These are phyloP conservation scores for Citrus cavaleriei DNA, from an alignment of 345 rosid genomes.

Conservation along the genomic window DNA sequence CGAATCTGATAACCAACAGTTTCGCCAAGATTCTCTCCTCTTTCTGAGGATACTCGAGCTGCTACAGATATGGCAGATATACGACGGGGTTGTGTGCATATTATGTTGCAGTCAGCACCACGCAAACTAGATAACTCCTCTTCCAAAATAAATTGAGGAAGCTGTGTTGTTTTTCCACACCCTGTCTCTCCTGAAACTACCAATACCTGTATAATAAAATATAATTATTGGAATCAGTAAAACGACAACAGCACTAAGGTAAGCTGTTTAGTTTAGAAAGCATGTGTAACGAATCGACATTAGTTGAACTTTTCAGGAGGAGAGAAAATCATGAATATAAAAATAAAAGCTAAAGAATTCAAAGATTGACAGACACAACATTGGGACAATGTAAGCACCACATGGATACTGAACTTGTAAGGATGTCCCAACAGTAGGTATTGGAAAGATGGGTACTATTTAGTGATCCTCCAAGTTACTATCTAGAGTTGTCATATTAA, in stretches of 20 bases:
- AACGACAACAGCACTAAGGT: background rate
- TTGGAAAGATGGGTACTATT: background rate
- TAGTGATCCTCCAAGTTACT: background rate
- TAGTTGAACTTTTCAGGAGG: background rate
- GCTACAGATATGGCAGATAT: constrained; percentile 96
- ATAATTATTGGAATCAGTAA: background rate
- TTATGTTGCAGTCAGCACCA: constrained; percentile 82
- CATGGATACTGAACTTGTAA: background rate
- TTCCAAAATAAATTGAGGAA: constrained; percentile 90
- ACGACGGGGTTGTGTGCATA: constrained; percentile 97
- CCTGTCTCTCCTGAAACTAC: constrained; percentile 98
- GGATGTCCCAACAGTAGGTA: background rate
- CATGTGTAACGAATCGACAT: background rate
- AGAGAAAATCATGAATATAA: background rate
- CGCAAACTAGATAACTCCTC: constrained; percentile 72
- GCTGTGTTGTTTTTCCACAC: constrained; percentile 98
- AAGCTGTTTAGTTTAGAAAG: background rate
- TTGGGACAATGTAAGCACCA: background rate
- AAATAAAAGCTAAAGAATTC: background rate
- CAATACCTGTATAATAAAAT: constrained; percentile 47
- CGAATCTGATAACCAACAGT: constrained; percentile 97
- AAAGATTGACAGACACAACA: background rate
- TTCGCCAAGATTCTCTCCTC: constrained; percentile 87
- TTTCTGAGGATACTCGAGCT: constrained; percentile 86
- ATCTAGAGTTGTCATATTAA: background rate